Evolutionary conservation across 2,329 filamentous ascomycete species (phyloP).

Genomic region (Lasiodiplodia citricola): DNA sequence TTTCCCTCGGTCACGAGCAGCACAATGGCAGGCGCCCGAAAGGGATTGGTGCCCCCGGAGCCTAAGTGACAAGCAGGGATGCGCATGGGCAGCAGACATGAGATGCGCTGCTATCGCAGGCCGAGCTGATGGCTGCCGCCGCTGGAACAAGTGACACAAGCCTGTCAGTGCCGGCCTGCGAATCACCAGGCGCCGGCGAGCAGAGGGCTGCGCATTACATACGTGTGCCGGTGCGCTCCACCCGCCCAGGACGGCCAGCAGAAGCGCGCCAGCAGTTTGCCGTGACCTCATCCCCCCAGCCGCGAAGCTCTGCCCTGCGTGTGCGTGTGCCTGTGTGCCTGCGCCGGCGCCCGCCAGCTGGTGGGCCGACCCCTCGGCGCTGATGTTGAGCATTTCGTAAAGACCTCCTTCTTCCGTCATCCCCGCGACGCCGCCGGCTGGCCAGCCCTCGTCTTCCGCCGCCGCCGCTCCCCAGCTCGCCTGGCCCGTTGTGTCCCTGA

Average conservation of each 20-base stretch:
- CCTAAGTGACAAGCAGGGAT: constrained; percentile 24
- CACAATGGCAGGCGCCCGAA: constrained; percentile 24
- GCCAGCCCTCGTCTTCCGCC: constrained; percentile 1
- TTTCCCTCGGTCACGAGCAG: constrained; percentile 21
- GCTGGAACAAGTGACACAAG: constrained; percentile 11
- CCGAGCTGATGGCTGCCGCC: constrained; percentile 11
- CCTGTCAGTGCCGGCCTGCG: constrained; percentile 3
- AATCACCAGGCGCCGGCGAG: neutral
- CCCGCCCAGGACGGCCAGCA: neutral
- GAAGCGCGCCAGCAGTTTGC: neutral
- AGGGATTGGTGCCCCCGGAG: constrained; percentile 23
- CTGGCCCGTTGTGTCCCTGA: neutral
- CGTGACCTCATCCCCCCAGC: neutral
- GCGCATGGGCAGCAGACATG: constrained; percentile 15
- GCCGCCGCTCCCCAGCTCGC: constrained; percentile 5
- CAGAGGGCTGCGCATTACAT: neutral
- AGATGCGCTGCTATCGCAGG: constrained; percentile 20
- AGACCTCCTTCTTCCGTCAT: constrained; percentile 13
- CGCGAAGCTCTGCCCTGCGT: neutral
- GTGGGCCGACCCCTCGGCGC: constrained; percentile 13
- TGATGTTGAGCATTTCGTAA: constrained; percentile 1
- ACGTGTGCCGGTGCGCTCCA: neutral
- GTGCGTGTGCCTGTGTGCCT: neutral
- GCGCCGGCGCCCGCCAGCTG: neutral
- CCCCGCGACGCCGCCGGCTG: constrained; percentile 4